A percentile compares a stretch with the other conserved stretches of the same genome.
Evolutionary conservation across 805 yeast genomes (phyloP).

Genomic region (Kluyveromyces wickerhamii): DNA sequence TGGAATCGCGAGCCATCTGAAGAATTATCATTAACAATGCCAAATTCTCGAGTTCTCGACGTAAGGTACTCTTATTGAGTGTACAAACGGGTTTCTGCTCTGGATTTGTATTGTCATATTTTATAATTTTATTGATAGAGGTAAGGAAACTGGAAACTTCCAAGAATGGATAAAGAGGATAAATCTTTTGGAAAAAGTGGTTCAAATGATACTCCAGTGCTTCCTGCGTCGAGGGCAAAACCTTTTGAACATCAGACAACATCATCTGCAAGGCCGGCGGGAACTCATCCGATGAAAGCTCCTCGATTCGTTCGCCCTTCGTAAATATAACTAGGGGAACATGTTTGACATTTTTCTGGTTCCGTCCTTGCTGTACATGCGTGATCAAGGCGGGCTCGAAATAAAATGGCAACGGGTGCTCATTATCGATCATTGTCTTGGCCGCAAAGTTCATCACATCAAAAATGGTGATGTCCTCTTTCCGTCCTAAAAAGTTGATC

Average conservation of each 20-base stretch:
- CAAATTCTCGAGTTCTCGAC: conserved; percentile 9
- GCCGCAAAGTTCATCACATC: not conserved
- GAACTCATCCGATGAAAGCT: not conserved
- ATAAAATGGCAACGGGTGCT: not conserved
- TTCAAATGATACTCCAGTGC: conserved; percentile 6
- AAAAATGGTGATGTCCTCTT: not conserved
- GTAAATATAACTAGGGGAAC: not conserved
- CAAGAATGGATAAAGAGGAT: conserved; percentile 19
- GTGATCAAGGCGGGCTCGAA: not conserved
- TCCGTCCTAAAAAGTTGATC: not conserved
- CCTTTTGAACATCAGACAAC: not conserved
- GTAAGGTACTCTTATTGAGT: conserved; percentile 4
- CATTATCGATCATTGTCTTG: not conserved
- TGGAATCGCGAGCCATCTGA: conserved; percentile 1
- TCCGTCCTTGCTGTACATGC: not conserved
- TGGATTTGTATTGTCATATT: not conserved
- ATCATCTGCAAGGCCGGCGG: not conserved
- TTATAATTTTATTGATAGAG: conserved; percentile 7
- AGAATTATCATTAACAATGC: conserved; percentile 8
- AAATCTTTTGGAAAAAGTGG: conserved; percentile 16
- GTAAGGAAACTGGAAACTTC: conserved; percentile 12
- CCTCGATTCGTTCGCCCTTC: conserved; percentile 1
- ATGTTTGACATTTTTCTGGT: not conserved
- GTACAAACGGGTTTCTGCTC: not conserved
- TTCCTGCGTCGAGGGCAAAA: not conserved